A percentile compares a stretch with the other conserved stretches of the same genome.
phyloP scores from a whole-genome alignment of 2,329 filamentous ascomycete genomes.

The Cladosporium sp. region DNA sequence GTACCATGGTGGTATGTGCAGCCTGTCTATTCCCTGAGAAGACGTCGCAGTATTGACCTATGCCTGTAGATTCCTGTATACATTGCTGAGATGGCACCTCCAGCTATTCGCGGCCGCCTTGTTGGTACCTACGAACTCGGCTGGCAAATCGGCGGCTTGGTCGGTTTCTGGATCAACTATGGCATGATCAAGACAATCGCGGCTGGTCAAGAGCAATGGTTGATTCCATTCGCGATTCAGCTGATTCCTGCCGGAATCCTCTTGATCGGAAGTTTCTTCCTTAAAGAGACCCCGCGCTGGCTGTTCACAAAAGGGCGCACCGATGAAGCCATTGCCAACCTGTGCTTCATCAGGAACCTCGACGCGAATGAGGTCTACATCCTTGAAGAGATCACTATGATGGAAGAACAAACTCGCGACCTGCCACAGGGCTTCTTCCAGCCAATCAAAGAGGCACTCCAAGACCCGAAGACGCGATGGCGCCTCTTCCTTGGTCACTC shows the following conservation, averaged over 20 bases:
- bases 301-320: constrained; percentile 12
- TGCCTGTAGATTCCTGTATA: constrained; percentile 58
- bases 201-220: constrained; percentile 13
- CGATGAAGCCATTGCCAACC: constrained; percentile 1
- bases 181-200: constrained; percentile 23
- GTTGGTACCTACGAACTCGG: constrained; percentile 18
- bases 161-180: constrained; percentile 32
- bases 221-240: constrained; percentile 22
- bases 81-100: constrained; percentile 55
- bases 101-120: constrained; percentile 50
- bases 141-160: constrained; percentile 20
- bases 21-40: too few relatives aligned
- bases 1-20: constrained; percentile 44
- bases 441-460: constrained; percentile 15
- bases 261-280: constrained; percentile 21
- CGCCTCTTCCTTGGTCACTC: constrained; percentile 19
- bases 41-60: constrained; percentile 30
- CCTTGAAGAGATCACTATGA: constrained; percentile 9
- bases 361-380: constrained; percentile 6
- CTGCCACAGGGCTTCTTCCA: constrained; percentile 15
- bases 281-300: constrained; percentile 28
- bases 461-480: constrained; percentile 17
- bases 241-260: constrained; percentile 26
- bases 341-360: constrained; percentile 10
- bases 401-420: constrained; percentile 7